Conservation (phyloP, 257 asterid genomes). For the Solanum chiquidenum region DNA sequence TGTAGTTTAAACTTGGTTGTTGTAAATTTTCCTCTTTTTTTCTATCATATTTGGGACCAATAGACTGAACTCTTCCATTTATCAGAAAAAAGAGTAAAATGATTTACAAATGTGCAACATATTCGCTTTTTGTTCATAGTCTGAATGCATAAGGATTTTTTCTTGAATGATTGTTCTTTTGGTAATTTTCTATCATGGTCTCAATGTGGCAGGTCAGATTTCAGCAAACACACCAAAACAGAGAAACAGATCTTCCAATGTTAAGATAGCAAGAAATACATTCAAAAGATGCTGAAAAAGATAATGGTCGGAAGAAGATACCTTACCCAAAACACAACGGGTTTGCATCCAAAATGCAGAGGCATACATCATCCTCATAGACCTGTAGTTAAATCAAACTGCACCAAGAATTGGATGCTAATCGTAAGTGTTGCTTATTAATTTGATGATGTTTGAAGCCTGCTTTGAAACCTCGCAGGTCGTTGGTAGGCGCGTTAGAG, state of each 20-base stretch:
- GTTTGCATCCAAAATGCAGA: constrained; percentile 78
- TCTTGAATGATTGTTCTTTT: background rate
- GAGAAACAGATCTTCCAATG: background rate
- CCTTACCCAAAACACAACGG: too few relatives aligned
- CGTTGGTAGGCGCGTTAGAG: too few relatives aligned
- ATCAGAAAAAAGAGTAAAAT: background rate
- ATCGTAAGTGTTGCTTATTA: background rate
- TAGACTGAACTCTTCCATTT: background rate
- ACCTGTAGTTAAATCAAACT: constrained; percentile 39
- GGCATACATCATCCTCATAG: constrained; percentile 80
- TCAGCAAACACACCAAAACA: background rate
- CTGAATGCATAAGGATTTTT: background rate
- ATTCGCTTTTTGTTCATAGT: background rate
- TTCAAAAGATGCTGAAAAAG: background rate
- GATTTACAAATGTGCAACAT: background rate
- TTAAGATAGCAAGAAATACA: background rate
- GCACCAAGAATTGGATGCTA: constrained; percentile 5
- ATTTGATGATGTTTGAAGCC: background rate
- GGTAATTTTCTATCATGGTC: background rate
- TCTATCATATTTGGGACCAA: background rate
- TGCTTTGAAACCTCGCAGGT: background rate
- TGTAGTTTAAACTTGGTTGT: background rate
- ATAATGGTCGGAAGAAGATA: background rate
- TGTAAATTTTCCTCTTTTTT: background rate
- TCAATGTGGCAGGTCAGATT: background rate